Conservation (phyloP, 2,329 filamentous ascomycete species). For the Cladophialophora yegresii region DNA sequence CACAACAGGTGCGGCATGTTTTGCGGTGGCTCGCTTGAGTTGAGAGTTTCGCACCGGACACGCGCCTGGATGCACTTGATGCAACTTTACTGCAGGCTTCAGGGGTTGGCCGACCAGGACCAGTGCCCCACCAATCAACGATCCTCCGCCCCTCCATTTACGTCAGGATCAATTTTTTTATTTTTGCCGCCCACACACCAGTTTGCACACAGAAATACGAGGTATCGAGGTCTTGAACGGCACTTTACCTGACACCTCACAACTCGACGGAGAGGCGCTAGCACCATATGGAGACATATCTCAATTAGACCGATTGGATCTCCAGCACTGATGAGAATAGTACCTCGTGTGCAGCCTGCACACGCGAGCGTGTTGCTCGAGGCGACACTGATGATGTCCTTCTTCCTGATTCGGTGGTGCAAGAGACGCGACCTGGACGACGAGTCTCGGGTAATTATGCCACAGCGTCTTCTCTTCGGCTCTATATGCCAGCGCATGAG, state of each 20-base stretch:
- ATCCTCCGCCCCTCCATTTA: slow-evolving; percentile 14
- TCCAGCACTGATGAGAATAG: not conserved
- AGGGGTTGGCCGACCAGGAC: slow-evolving; percentile 17
- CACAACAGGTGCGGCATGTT: not conserved
- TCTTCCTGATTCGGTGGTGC: slow-evolving; percentile 5
- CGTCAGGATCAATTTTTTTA: slow-evolving; percentile 5
- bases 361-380: slow-evolving; percentile 10
- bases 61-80: slow-evolving; percentile 13
- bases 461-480: not conserved
- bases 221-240: slow-evolving; percentile 2
- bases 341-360: not conserved
- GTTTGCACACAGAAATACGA: slow-evolving; percentile 3
- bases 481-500: not conserved
- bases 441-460: not conserved
- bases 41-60: slow-evolving; percentile 3
- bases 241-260: slow-evolving; percentile 3
- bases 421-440: not conserved
- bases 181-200: slow-evolving; percentile 1
- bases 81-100: slow-evolving; percentile 19
- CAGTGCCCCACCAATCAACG: slow-evolving; percentile 3
- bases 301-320: not conserved
- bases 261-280: not conserved
- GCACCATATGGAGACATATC: not conserved
- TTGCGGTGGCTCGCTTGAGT: not conserved
- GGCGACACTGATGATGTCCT: slow-evolving; percentile 7